Percentiles rank a stretch among this genome's conserved stretches.
Conservation (phyloP, 305 asterid genomes). For the Fraxinus paxiana region DNA sequence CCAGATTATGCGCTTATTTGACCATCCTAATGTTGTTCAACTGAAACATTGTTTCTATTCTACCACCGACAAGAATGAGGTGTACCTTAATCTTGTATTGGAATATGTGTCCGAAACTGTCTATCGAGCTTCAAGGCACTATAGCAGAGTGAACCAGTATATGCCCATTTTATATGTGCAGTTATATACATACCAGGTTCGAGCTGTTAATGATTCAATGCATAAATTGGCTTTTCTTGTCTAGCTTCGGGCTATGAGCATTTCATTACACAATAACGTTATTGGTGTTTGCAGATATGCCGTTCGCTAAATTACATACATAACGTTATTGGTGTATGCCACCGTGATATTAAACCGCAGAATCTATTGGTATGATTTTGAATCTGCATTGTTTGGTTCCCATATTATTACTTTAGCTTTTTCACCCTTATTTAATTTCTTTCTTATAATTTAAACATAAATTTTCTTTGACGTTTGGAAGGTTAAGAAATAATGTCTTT, state of each 20-base stretch:
- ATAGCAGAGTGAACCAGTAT: constrained; percentile 63
- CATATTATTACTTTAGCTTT: background rate
- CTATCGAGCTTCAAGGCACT: constrained; percentile 68
- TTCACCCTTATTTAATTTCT: background rate
- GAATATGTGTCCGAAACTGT: constrained; percentile 88
- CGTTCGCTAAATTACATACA: constrained; percentile 82
- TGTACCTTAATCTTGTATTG: constrained; percentile 84
- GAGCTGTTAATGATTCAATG: background rate
- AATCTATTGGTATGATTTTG: constrained; percentile 63
- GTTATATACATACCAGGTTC: constrained; percentile 81
- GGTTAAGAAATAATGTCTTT: background rate
- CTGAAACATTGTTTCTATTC: constrained; percentile 82
- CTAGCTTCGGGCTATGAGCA: background rate
- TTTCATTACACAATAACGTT: background rate
- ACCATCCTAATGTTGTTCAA: constrained; percentile 75
- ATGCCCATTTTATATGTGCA: constrained; percentile 78
- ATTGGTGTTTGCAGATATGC: constrained; percentile 51
- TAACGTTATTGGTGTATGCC: constrained; percentile 69
- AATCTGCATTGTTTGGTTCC: background rate
- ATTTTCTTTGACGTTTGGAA: constrained; percentile 1
- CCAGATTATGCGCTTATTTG: constrained; percentile 73
- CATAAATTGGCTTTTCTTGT: background rate
- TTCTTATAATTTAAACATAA: background rate
- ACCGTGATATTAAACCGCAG: constrained; percentile 90
- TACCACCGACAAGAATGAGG: constrained; percentile 82